Percentiles rank a stretch among this genome's conserved stretches.
These are phyloP conservation scores for Hericium coralloides DNA, from an alignment of 768 basidiomycete species.

Conservation along the genomic window DNA sequence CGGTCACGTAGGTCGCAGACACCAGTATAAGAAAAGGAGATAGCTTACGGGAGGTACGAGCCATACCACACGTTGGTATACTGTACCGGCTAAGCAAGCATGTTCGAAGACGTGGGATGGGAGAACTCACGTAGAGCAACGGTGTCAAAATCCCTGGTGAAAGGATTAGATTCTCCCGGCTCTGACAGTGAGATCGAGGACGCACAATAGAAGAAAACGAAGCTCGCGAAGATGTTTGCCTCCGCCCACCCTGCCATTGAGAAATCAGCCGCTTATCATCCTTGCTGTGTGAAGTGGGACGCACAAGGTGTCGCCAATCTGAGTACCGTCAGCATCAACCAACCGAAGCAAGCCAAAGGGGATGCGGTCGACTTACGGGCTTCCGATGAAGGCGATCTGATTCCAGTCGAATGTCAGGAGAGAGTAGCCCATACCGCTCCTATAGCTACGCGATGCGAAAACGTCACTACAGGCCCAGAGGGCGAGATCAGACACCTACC, in stretches of 20 bases:
- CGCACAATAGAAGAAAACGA: constrained; percentile 34
- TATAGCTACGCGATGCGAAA: background rate
- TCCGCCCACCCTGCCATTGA: constrained; percentile 21
- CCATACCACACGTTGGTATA: constrained; percentile 26
- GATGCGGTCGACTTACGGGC: constrained; percentile 12
- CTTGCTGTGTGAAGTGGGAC: background rate
- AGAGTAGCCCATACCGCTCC: constrained; percentile 20
- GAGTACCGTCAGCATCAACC: background rate
- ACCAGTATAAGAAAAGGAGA: background rate
- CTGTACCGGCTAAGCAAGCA: background rate
- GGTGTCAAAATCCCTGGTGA: constrained; percentile 27
- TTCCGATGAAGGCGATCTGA: constrained; percentile 29
- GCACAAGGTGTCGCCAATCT: constrained; percentile 27
- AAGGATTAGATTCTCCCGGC: background rate
- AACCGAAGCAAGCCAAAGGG: background rate
- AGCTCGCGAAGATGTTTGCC: constrained; percentile 24
- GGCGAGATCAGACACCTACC: constrained; percentile 26
- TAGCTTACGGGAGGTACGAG: constrained; percentile 25
- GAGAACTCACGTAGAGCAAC: constrained; percentile 18
- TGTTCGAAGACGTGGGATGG: too few relatives aligned
- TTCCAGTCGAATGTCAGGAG: constrained; percentile 33
- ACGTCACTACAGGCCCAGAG: background rate
- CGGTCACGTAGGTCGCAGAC: background rate
- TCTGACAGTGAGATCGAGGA: background rate
- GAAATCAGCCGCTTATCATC: background rate